These are phyloP conservation scores for Cercospora janseana DNA, from an alignment of 2,329 filamentous ascomycete species.

Conservation along the genomic window DNA sequence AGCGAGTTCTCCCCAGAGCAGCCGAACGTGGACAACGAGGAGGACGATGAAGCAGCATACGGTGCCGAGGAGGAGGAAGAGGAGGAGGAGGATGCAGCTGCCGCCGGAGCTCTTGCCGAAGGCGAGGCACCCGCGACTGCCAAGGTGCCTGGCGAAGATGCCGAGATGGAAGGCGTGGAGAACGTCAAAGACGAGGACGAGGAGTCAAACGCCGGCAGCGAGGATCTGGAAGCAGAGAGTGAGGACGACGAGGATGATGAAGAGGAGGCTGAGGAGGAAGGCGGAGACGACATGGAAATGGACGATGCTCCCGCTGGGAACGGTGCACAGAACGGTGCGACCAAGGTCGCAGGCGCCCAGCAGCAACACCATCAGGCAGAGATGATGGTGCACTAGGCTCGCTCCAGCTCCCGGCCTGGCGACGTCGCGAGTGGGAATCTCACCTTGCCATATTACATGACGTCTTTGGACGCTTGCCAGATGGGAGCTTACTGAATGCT, in stretches of 20 bases:
- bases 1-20: slow-evolving; percentile 96
- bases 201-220: slow-evolving; percentile 61
- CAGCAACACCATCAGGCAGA: slow-evolving; percentile 17
- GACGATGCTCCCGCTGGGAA: slow-evolving; percentile 27
- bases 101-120: slow-evolving; percentile 38
- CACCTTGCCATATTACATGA: no score
- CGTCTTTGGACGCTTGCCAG: no score
- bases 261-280: slow-evolving; percentile 43
- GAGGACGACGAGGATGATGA: slow-evolving; percentile 46
- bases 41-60: slow-evolving; percentile 81
- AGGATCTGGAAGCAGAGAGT: slow-evolving; percentile 47
- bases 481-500: no score
- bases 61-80: slow-evolving; percentile 79
- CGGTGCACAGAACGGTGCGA: slow-evolving; percentile 2
- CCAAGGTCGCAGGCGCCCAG: slow-evolving; percentile 1
- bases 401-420: no score
- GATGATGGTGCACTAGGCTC: slow-evolving; percentile 24
- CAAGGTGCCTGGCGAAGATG: slow-evolving; percentile 53
- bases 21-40: slow-evolving; percentile 83
- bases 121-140: slow-evolving; percentile 40
- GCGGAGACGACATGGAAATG: slow-evolving; percentile 36
- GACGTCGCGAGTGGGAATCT: no score
- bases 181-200: slow-evolving; percentile 61
- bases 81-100: slow-evolving; percentile 60
- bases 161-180: slow-evolving; percentile 73